Conservation (phyloP, 305 asterid genomes). For the Nicotiana rustica region DNA sequence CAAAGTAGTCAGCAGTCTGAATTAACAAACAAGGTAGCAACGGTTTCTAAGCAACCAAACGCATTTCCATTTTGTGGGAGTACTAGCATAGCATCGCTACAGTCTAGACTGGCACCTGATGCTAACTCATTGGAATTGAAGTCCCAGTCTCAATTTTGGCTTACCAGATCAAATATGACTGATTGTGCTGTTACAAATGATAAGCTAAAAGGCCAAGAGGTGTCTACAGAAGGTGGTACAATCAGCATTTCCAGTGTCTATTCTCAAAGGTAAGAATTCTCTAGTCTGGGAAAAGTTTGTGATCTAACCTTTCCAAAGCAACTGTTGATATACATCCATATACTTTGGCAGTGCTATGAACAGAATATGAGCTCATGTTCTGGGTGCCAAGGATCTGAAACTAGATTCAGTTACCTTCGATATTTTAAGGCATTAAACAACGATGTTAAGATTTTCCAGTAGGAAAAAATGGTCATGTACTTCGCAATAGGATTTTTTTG, state of each 20-base stretch:
- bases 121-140: slow-evolving; percentile 50
- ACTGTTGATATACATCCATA: too few relatives aligned
- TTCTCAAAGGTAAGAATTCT: slow-evolving; percentile 77
- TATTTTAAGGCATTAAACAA: too few relatives aligned
- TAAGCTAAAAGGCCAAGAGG: slow-evolving; percentile 61
- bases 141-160: slow-evolving; percentile 55
- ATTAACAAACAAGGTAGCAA: slow-evolving; percentile 49
- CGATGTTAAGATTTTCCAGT: too few relatives aligned
- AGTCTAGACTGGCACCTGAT: slow-evolving; percentile 57
- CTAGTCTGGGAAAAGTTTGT: background rate
- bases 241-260: slow-evolving; percentile 81
- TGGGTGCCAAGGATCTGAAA: too few relatives aligned
- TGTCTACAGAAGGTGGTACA: slow-evolving; percentile 71
- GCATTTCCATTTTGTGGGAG: slow-evolving; percentile 54
- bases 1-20: slow-evolving; percentile 58
- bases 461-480: too few relatives aligned
- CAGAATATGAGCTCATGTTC: too few relatives aligned
- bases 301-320: too few relatives aligned
- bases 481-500: background rate
- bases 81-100: slow-evolving; percentile 51
- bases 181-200: slow-evolving; percentile 46
- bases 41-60: slow-evolving; percentile 53
- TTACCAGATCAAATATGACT: slow-evolving; percentile 46
- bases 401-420: too few relatives aligned
- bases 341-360: too few relatives aligned